Evolutionary conservation across 2,329 filamentous ascomycete species (phyloP).

Genomic region (Colletotrichum tabaci): DNA sequence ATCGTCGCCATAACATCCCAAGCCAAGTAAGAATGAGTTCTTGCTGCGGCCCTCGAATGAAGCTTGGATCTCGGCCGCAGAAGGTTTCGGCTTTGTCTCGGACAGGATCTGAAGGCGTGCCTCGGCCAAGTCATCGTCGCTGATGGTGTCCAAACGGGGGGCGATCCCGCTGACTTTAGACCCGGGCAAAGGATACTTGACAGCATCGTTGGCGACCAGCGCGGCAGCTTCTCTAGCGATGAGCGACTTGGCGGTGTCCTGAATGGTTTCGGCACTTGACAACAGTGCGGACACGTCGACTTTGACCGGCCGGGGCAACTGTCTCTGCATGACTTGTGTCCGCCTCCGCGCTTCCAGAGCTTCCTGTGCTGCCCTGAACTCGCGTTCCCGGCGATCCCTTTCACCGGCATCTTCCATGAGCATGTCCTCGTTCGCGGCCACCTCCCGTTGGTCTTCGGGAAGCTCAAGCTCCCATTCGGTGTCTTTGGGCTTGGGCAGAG

Average conservation of each 20-base stretch:
- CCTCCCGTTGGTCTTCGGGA: constrained; percentile 84
- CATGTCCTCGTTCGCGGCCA: constrained; percentile 60
- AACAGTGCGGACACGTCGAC: constrained; percentile 81
- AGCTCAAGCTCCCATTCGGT: constrained; percentile 95
- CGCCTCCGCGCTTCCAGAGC: constrained; percentile 86
- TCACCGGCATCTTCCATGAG: constrained; percentile 76
- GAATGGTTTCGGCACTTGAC: constrained; percentile 67
- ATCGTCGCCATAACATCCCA: constrained; percentile 85
- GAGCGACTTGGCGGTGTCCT: constrained; percentile 76
- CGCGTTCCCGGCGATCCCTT: constrained; percentile 83
- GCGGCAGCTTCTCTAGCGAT: constrained; percentile 84
- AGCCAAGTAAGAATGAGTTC: constrained; percentile 78
- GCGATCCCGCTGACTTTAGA: constrained; percentile 75
- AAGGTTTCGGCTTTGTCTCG: constrained; percentile 71
- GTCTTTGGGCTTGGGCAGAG: constrained; percentile 92
- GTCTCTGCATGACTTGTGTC: constrained; percentile 91
- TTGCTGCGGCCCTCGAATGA: constrained; percentile 68
- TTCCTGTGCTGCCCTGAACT: constrained; percentile 79
- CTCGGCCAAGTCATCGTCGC: constrained; percentile 80
- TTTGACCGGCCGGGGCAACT: constrained; percentile 81
- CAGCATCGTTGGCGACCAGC: constrained; percentile 86
- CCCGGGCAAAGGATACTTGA: constrained; percentile 79
- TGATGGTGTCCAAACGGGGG: constrained; percentile 73
- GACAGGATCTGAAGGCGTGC: constrained; percentile 84
- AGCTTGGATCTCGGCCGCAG: constrained; percentile 65